phyloP scores from a whole-genome alignment of 495 filamentous ascomycete genomes.

The Aspergillus egyptiacus region DNA sequence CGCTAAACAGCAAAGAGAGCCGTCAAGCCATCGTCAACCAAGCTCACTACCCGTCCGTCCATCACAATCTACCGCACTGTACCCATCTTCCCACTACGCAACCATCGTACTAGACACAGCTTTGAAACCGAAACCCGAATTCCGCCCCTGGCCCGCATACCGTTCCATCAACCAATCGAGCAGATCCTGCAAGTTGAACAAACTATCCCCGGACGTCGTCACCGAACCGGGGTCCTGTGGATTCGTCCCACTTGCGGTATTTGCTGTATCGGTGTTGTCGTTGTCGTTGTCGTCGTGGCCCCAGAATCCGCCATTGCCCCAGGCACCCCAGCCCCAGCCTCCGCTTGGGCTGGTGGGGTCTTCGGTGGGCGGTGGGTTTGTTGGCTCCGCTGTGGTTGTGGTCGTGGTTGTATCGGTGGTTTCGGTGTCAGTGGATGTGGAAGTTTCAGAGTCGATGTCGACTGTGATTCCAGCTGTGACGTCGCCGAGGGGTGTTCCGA shows the following conservation, averaged over 20 bases:
- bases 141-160: conserved; percentile 1
- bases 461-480: neutral
- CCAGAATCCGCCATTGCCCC: neutral
- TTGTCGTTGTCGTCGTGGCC: neutral
- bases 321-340: neutral
- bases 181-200: conserved; percentile 3
- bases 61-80: no score
- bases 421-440: neutral
- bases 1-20: no score
- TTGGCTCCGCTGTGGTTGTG: neutral
- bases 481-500: neutral
- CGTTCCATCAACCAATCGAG: conserved; percentile 1
- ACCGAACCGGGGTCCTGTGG: neutral
- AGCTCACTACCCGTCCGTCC: no score
- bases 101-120: no score
- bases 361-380: neutral
- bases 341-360: neutral
- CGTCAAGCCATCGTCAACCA: no score
- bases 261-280: neutral
- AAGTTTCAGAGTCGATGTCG: neutral
- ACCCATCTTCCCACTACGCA: no score
- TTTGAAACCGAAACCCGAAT: no score
- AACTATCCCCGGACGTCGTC: neutral
- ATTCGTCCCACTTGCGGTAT: neutral
- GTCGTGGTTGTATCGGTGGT: neutral